Base-by-base conservation (phyloP, 2,329 filamentous ascomycete species). In the Ilyonectria mors-panacis region DNA sequence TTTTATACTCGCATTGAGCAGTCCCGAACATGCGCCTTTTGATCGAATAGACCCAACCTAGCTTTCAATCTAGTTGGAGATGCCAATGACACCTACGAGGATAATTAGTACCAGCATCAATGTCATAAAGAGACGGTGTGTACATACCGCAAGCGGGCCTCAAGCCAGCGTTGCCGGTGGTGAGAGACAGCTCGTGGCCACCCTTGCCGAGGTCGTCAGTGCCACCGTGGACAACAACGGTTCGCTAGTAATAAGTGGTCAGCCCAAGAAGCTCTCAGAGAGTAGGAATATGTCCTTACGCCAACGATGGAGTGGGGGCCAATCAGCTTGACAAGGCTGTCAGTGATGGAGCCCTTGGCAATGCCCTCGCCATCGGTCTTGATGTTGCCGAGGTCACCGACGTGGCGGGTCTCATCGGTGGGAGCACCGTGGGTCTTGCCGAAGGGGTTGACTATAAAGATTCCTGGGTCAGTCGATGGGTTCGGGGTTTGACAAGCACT, bases 301-400 rank as follows among this genome's bases (percentile, higher is more conserved):
- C 96, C 96, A 78, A 99, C 91, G 78, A 99, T 90, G 87, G 94
- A 97, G 86, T 98, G 89, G 70, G 95, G 93, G 74, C 96, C 96
- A 79, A 99, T 98, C 84, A 99, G 87, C 92, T 98, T 97, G 85
- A 99, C 86, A 68, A 94, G 86, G 80, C 89, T 91, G 87, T 99
- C 96, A 73, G 87, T 85, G 74, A 93, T 86, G 76, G 90, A 90
- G 78, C 95, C 96, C 85, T 93, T 90, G 81, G 93, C 88, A 81
- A 97, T 97, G 81, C 96, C 96, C 87, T 97, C 92, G 73, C 83
- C 93, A 83, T 99, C 95, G 68, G 95, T 98, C 87, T 94, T 90
- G 88, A 98, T 90, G 92, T 99, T 99, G 81, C 96, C 96, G 75
- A 99, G 87, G 85, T 98, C 96, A 85, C 96, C 96, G 74, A 98